Conservation (phyloP, 1,284 basidiomycete genomes). For the Pseudozyma thailandica region DNA sequence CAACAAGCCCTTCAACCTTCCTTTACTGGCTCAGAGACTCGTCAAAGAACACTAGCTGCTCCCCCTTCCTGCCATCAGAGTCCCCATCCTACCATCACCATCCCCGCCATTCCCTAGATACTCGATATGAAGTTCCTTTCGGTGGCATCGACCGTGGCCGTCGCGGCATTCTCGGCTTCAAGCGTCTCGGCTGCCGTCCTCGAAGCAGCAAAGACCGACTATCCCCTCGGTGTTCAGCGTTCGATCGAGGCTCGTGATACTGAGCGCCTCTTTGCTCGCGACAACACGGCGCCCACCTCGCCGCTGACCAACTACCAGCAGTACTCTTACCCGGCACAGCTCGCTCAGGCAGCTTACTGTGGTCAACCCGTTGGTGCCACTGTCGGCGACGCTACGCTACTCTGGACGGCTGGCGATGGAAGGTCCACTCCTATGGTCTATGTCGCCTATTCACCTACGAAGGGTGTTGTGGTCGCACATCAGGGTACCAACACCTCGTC, state of each 20-base stretch:
- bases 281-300: slow-evolving; percentile 29
- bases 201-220: slow-evolving; percentile 3
- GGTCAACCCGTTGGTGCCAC: slow-evolving; percentile 24
- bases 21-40: no score
- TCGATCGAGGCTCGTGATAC: slow-evolving; percentile 15
- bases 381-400: slow-evolving; percentile 49
- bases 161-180: slow-evolving; percentile 18
- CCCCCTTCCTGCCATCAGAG: no score
- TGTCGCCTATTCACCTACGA: slow-evolving; percentile 49
- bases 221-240: slow-evolving; percentile 22
- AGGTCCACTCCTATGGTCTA: slow-evolving; percentile 38
- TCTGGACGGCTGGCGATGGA: slow-evolving; percentile 55
- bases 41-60: neutral
- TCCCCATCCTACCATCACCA: neutral
- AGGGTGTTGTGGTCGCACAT: slow-evolving; percentile 53
- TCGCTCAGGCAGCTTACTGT: slow-evolving; percentile 53
- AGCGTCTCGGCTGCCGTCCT: slow-evolving; percentile 20
- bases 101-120: neutral
- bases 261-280: slow-evolving; percentile 19
- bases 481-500: slow-evolving; percentile 57
- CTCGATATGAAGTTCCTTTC: slow-evolving; percentile 15
- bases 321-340: slow-evolving; percentile 46
- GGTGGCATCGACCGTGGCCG: slow-evolving; percentile 16
- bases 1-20: neutral
- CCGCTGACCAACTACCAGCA: slow-evolving; percentile 36